A percentile compares a stretch with the other conserved stretches of the same genome.
Evolutionary conservation across 352 stramenopile species (phyloP).

Genomic region (Phytopythium boreale): DNA sequence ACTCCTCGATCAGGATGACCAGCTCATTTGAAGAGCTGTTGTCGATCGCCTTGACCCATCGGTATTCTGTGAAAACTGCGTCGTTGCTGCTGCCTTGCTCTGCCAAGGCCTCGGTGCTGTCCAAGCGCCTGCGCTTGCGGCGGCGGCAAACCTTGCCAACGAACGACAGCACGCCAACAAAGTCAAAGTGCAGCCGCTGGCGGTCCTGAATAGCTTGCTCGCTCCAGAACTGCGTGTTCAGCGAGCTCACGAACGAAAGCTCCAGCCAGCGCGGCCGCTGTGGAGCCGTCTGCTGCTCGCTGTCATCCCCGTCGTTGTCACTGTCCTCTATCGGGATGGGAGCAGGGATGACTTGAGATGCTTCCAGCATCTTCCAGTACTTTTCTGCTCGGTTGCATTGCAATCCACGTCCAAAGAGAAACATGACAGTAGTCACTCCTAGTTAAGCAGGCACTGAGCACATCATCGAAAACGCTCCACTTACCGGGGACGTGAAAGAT

Average conservation of each 20-base stretch:
- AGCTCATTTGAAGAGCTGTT: constrained; percentile 40
- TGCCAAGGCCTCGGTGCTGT: not conserved
- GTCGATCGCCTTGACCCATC: constrained; percentile 72
- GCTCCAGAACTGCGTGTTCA: constrained; percentile 26
- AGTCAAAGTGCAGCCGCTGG: constrained; percentile 49
- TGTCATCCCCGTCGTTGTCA: not conserved
- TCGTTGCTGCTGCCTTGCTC: not conserved
- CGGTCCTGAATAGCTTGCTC: constrained; percentile 9
- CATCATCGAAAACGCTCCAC: constrained; percentile 1
- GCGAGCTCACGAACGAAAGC: constrained; percentile 37
- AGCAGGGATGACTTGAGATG: constrained; percentile 20
- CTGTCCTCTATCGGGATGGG: constrained; percentile 11
- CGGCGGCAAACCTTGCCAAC: constrained; percentile 38
- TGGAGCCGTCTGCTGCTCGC: constrained; percentile 1
- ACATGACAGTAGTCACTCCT: not conserved
- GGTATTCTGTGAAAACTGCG: constrained; percentile 24
- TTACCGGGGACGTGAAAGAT: constrained; percentile 38
- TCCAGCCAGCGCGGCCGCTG: constrained; percentile 35
- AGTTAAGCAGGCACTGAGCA: not conserved
- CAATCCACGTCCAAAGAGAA: not conserved
- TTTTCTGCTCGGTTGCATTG: constrained; percentile 25
- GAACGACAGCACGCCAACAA: constrained; percentile 57
- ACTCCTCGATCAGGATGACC: constrained; percentile 36
- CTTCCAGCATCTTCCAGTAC: constrained; percentile 53
- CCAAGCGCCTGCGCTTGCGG: constrained; percentile 22